Evolutionary conservation across 331 rosid genomes (phyloP), one percentile per base, ranked within the genome.

Genomic region (Dryas integrifolia): DNA sequence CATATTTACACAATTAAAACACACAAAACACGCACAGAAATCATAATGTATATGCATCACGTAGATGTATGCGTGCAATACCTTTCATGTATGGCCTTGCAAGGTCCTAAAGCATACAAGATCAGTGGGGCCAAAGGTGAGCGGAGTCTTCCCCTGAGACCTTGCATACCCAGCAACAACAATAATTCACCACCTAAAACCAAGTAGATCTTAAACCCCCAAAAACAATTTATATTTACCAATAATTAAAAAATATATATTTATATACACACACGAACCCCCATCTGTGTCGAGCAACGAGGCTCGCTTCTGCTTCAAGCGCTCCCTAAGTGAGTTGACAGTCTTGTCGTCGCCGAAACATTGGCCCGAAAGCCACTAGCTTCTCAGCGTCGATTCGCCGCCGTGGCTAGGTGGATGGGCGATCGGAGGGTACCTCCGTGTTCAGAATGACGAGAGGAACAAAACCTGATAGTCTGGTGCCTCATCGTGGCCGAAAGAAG

Each of bases 71-170:
- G 41, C 7, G 5, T 16, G 1, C 6, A 74, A 7, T 74, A 93
- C 98, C 96, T 86, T 94, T 65, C 96, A 90, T 0, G 92, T 76
- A 39, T 91, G 98, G 46, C 98, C 98, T 61, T 89, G 98, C 58
- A 94, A 82, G 12, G 92, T 94, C 84, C 97, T 88, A 69, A 96
- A 91, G 84, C 98, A 94, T 5, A 94, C 91, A 16, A 94, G 90
- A 91, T 94, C 98, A 76, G 96, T 86, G 7, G 98, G 90, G 65
- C 97, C 98, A 63, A 91, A 94, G 71, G 83, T 86, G 39, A 91
- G 87, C 8, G 92, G 86, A 53, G 84, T 73, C 87, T 83, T 85
- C 55, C 91, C 96, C 78, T 86, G 95, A 65, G 92, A 81, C 84
- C 70, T 86, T 7, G 91, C 85, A 80, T 85, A 89, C 0, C 82